These are phyloP conservation scores for Mycena rosella DNA, from an alignment of 768 basidiomycete genomes.

Conservation along the genomic window DNA sequence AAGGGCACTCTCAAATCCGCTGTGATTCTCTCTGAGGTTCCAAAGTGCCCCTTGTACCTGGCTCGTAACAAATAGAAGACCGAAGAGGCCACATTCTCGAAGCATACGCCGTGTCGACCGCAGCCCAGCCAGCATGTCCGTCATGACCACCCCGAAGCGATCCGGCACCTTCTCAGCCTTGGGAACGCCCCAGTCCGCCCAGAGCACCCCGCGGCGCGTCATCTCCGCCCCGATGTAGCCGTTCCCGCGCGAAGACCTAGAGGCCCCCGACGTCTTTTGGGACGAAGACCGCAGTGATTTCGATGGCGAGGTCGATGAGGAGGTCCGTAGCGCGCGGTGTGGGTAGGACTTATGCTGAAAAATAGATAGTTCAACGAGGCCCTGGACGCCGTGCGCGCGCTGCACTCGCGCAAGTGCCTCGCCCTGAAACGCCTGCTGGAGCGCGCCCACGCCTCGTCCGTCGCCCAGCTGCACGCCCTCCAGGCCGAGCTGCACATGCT, in stretches of 20 bases:
- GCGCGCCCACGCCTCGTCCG: slow-evolving; percentile 81
- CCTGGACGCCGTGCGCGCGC: slow-evolving; percentile 52
- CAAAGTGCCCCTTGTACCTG: too few species aligned
- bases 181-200: slow-evolving; percentile 38
- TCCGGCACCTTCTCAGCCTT: slow-evolving; percentile 20
- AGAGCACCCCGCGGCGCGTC: slow-evolving; percentile 42
- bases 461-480: slow-evolving; percentile 86
- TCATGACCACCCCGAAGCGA: slow-evolving; percentile 32
- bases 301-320: slow-evolving; percentile 76
- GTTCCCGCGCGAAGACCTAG: slow-evolving; percentile 65
- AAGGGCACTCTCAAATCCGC: too few species aligned
- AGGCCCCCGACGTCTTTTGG: slow-evolving; percentile 75
- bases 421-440: slow-evolving; percentile 86
- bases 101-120: too few species aligned
- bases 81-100: not conserved
- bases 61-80: too few species aligned
- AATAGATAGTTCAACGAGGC: slow-evolving; percentile 40
- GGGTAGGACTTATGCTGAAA: slow-evolving; percentile 18
- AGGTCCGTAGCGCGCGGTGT: slow-evolving; percentile 55
- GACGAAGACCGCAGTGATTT: slow-evolving; percentile 68
- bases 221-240: slow-evolving; percentile 43
- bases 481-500: slow-evolving; percentile 84
- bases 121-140: slow-evolving; percentile 11
- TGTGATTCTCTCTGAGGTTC: too few species aligned
- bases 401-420: slow-evolving; percentile 70